These are phyloP conservation scores for Chaetomium cochliodes DNA, from an alignment of 495 filamentous ascomycete genomes.

Conservation along the genomic window DNA sequence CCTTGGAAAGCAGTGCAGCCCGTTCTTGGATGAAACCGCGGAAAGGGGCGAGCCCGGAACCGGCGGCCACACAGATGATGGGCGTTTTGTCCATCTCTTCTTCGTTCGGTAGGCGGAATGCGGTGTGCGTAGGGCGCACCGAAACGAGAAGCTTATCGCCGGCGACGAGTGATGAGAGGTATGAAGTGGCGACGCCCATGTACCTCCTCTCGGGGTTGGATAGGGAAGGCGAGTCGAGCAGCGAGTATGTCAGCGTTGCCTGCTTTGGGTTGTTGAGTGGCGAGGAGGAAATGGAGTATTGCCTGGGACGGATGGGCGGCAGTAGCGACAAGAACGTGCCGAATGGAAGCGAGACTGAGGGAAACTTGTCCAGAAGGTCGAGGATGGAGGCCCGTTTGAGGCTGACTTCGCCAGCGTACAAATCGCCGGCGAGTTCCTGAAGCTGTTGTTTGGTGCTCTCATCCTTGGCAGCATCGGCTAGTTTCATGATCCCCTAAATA, in stretches of 20 bases:
- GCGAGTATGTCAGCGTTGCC: slow-evolving; percentile 65
- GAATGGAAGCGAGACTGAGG: slow-evolving; percentile 56
- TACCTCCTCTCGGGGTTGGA: slow-evolving; percentile 48
- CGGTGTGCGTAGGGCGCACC: slow-evolving; percentile 56
- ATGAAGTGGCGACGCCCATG: slow-evolving; percentile 59
- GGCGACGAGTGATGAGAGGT: slow-evolving; percentile 56
- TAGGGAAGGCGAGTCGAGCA: slow-evolving; percentile 58
- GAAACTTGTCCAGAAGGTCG: slow-evolving; percentile 62
- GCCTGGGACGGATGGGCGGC: slow-evolving; percentile 69
- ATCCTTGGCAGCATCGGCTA: slow-evolving; percentile 44
- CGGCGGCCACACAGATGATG: slow-evolving; percentile 60
- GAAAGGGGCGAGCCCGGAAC: slow-evolving; percentile 65
- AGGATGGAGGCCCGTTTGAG: slow-evolving; percentile 61
- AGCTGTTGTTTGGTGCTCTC: slow-evolving; percentile 45
- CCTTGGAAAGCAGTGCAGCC: slow-evolving; percentile 53
- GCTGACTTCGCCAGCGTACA: slow-evolving; percentile 54
- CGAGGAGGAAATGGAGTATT: slow-evolving; percentile 80
- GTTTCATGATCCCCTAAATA: slow-evolving; percentile 46
- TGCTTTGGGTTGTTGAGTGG: slow-evolving; percentile 57
- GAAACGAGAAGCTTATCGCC: slow-evolving; percentile 63
- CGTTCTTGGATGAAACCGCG: slow-evolving; percentile 70
- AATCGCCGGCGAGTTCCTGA: slow-evolving; percentile 47
- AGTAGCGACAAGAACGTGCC: slow-evolving; percentile 65
- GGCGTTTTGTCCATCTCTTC: slow-evolving; percentile 53
- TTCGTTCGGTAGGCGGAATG: slow-evolving; percentile 66